phyloP scores from a whole-genome alignment of 179 eudicot species.

The Spergularia azorica region DNA sequence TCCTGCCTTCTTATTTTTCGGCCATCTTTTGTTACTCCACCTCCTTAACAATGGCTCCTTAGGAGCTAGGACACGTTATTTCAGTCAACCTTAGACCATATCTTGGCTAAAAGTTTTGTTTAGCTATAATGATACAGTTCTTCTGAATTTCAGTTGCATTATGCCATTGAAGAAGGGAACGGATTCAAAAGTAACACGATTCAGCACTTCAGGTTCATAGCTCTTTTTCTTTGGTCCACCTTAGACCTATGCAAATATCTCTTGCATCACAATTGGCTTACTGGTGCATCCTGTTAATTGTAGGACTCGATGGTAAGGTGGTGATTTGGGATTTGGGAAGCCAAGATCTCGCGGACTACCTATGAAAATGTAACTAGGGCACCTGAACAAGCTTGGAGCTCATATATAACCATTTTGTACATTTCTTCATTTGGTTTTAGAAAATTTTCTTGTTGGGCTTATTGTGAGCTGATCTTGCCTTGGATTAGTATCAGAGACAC shows the following conservation, averaged over 20 bases:
- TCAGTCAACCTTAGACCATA: not conserved
- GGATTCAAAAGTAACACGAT: slow-evolving; percentile 49
- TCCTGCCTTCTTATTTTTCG: not conserved
- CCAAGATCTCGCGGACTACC: slow-evolving; percentile 61
- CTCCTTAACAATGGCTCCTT: not conserved
- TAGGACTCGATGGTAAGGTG: slow-evolving; percentile 95
- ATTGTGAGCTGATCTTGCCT: not conserved
- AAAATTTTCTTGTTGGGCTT: not conserved
- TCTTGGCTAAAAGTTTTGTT: not conserved
- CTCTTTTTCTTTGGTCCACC: not conserved
- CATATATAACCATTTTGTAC: slow-evolving; percentile 14
- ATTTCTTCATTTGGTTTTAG: slow-evolving; percentile 14
- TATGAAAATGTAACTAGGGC: slow-evolving; percentile 27
- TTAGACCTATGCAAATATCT: not conserved
- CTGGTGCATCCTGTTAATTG: not conserved
- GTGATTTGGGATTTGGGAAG: slow-evolving; percentile 80
- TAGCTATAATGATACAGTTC: slow-evolving; percentile 9
- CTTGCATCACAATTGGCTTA: not conserved
- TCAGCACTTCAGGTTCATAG: slow-evolving; percentile 85
- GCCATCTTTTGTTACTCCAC: no score
- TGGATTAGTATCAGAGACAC: not conserved
- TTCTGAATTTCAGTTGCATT: slow-evolving; percentile 55
- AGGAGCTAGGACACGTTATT: not conserved
- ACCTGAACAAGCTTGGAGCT: slow-evolving; percentile 1
- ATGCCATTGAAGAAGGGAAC: slow-evolving; percentile 62